Evolutionary conservation across 164 flowering plant genomes (phyloP).

Genomic region (Chimonanthus praecox): DNA sequence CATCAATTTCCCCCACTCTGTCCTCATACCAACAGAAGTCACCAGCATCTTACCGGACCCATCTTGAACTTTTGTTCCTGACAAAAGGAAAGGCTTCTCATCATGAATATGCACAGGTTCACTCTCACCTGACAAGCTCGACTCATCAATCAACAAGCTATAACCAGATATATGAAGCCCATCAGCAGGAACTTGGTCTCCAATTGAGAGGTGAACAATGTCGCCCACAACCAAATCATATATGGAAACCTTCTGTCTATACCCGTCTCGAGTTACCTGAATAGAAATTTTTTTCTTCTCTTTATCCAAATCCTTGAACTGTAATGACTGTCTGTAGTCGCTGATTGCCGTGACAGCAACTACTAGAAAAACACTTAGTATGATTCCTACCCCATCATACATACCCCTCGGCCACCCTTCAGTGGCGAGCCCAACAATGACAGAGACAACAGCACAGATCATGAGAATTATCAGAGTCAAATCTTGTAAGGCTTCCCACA

Average conservation of each 20-base stretch:
- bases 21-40: constrained; percentile 51
- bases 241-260: constrained; percentile 35
- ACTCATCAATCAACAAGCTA: constrained; percentile 39
- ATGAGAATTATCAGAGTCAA: constrained; percentile 44
- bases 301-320: constrained; percentile 40
- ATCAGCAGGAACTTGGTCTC: constrained; percentile 49
- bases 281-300: constrained; percentile 41
- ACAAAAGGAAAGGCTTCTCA: constrained; percentile 36
- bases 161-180: constrained; percentile 41
- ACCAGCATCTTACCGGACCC: constrained; percentile 48
- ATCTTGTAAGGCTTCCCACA: constrained; percentile 51
- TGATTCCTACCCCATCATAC: constrained; percentile 47
- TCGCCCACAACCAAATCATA: constrained; percentile 49
- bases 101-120: constrained; percentile 27
- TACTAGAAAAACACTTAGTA: constrained; percentile 37
- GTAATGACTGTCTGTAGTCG: constrained; percentile 45
- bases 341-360: constrained; percentile 44
- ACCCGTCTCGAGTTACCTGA: constrained; percentile 43
- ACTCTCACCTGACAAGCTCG: constrained; percentile 48
- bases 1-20: constrained; percentile 57
- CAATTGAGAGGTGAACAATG: constrained; percentile 35
- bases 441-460: constrained; percentile 38
- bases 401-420: constrained; percentile 46
- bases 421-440: constrained; percentile 40
- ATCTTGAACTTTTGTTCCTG: constrained; percentile 47